Evolutionary conservation across 148 eudicot genomes (phyloP).

Genomic region (Limonium bicolor): DNA sequence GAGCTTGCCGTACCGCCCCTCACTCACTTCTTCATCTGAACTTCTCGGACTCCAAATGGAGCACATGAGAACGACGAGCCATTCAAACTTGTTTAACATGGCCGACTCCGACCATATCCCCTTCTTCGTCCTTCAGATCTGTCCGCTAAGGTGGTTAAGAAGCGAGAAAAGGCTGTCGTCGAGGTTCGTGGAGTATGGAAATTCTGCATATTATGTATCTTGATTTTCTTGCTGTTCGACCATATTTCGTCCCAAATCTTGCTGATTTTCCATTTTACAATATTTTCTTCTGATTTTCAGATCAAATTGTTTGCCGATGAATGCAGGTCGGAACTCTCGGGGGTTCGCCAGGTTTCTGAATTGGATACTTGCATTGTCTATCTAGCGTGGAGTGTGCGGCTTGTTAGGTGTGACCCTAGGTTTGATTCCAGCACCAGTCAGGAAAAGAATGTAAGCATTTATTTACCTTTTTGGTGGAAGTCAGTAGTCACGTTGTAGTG

Average conservation of each 20-base stretch:
- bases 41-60: no score
- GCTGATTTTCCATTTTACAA: no score
- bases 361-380: constrained; percentile 3
- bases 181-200: constrained; percentile 45
- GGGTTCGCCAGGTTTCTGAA: constrained; percentile 54
- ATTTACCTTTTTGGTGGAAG: background rate
- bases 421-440: constrained; percentile 72
- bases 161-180: constrained; percentile 92
- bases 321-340: constrained; percentile 67
- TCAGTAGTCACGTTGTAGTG: background rate
- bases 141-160: constrained; percentile 85
- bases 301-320: constrained; percentile 68
- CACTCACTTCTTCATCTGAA: no score
- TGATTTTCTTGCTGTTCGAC: constrained; percentile 1
- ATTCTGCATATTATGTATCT: constrained; percentile 1
- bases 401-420: constrained; percentile 95
- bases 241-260: background rate
- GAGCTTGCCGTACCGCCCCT: no score
- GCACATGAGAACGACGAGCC: no score
- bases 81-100: constrained; percentile 24
- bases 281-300: constrained; percentile 16
- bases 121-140: constrained; percentile 60
- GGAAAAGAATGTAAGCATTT: constrained; percentile 67
- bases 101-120: constrained; percentile 71
- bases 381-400: constrained; percentile 93